Conservation (phyloP, 2,329 filamentous ascomycete genomes). For the Diaporthe citri region DNA sequence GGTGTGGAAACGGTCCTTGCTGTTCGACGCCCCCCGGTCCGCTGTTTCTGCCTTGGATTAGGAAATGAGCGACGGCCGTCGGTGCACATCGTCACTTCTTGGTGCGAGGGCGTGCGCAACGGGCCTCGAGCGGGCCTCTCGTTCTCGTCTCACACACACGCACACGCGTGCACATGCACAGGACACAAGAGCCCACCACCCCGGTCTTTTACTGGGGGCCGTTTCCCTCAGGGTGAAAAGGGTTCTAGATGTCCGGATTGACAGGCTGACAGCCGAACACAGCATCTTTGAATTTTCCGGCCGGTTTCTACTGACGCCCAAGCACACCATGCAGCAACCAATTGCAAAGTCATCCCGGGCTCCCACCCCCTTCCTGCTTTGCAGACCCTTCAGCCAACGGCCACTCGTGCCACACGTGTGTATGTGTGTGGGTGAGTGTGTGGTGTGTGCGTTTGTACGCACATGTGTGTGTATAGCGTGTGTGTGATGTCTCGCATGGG, state of each 20-base stretch:
- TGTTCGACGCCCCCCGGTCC: neutral
- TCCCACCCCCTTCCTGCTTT: neutral
- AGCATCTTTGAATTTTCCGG: constrained; percentile 10
- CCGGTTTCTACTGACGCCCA: neutral
- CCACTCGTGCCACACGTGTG: neutral
- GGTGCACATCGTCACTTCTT: constrained; percentile 12
- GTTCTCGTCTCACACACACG: neutral
- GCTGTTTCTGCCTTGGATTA: constrained; percentile 8
- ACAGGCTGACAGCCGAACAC: constrained; percentile 21
- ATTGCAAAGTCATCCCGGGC: neutral
- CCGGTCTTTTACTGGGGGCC: neutral
- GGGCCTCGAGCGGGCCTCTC: neutral
- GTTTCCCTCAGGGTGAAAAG: neutral
- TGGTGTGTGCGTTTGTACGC: neutral
- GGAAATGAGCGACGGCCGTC: constrained; percentile 17
- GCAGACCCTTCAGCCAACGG: neutral
- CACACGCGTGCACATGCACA: neutral
- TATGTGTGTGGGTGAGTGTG: neutral
- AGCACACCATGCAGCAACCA: neutral
- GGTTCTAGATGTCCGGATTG: constrained; percentile 25
- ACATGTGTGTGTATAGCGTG: neutral
- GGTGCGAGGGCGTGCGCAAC: constrained; percentile 21
- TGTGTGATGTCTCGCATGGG: constrained; percentile 30
- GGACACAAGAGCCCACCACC: neutral
- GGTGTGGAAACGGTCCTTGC: constrained; percentile 30